These are phyloP conservation scores for Tulasnella sp. DNA, from an alignment of 768 basidiomycete species.

Conservation along the genomic window DNA sequence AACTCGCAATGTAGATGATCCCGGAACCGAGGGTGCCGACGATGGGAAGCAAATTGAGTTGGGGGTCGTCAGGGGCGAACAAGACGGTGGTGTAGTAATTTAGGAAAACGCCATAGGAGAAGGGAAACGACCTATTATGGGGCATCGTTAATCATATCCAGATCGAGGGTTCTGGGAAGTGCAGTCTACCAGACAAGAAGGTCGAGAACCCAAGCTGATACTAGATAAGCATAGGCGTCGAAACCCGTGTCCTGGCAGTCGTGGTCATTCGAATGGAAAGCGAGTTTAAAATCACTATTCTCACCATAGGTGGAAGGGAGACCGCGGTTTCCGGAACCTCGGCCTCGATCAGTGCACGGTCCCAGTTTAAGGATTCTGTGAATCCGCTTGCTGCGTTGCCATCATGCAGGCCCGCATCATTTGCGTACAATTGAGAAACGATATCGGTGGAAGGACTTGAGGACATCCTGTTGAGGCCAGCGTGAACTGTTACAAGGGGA, in stretches of 20 bases:
- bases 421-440: not conserved
- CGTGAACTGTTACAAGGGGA: not conserved
- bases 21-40: constrained; percentile 21
- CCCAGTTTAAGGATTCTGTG: not conserved
- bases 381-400: not conserved
- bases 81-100: constrained; percentile 15
- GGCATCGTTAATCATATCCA: not conserved
- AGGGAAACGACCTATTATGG: constrained; percentile 7
- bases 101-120: constrained; percentile 23
- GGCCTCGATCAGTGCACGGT: not conserved
- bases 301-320: not conserved
- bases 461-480: not conserved
- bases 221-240: constrained; percentile 23
- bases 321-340: not conserved
- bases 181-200: constrained; percentile 18
- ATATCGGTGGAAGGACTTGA: not conserved
- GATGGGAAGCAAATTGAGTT: constrained; percentile 12
- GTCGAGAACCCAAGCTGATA: constrained; percentile 17
- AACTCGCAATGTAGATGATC: constrained; percentile 18
- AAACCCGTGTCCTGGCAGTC: constrained; percentile 21
- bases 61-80: constrained; percentile 1
- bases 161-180: not conserved
- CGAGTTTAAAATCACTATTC: not conserved
- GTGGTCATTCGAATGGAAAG: not conserved
- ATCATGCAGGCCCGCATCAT: not conserved